phyloP scores from a whole-genome alignment of 2,329 filamentous ascomycete species.

The Clathrospora elynae region DNA sequence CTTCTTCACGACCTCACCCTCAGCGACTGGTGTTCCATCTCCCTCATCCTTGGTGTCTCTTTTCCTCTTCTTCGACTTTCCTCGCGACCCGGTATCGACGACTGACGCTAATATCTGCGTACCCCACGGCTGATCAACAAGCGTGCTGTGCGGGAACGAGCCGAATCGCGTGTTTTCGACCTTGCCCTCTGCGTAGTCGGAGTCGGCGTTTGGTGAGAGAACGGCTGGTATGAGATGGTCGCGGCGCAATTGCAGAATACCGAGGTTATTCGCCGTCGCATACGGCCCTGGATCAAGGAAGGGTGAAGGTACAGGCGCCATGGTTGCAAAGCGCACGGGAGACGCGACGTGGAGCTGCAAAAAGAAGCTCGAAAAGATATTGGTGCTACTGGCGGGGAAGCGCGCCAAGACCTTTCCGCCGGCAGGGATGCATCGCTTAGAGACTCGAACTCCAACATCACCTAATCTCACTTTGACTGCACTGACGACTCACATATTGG shows the following conservation, averaged over 20 bases:
- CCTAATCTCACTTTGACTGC: conserved; percentile 35
- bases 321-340: too few relatives aligned
- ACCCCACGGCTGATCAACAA: conserved; percentile 80
- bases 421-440: too few relatives aligned
- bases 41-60: conserved; percentile 47
- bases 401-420: too few relatives aligned
- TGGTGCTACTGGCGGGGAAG: too few relatives aligned
- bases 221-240: conserved; percentile 81
- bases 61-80: conserved; percentile 61
- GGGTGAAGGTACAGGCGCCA: conserved; percentile 62
- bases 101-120: conserved; percentile 87
- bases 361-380: conserved; percentile 1
- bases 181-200: conserved; percentile 54
- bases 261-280: conserved; percentile 69
- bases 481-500: conserved; percentile 33
- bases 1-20: conserved; percentile 41
- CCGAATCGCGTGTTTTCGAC: conserved; percentile 90
- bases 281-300: conserved; percentile 74
- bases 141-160: conserved; percentile 63
- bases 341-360: conserved; percentile 1
- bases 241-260: conserved; percentile 85
- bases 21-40: conserved; percentile 17
- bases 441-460: too few relatives aligned
- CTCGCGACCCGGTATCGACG: conserved; percentile 89
- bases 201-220: conserved; percentile 46